Evolutionary conservation across 441 rosid genomes (phyloP).

Genomic region (Brassica hybrid): DNA sequence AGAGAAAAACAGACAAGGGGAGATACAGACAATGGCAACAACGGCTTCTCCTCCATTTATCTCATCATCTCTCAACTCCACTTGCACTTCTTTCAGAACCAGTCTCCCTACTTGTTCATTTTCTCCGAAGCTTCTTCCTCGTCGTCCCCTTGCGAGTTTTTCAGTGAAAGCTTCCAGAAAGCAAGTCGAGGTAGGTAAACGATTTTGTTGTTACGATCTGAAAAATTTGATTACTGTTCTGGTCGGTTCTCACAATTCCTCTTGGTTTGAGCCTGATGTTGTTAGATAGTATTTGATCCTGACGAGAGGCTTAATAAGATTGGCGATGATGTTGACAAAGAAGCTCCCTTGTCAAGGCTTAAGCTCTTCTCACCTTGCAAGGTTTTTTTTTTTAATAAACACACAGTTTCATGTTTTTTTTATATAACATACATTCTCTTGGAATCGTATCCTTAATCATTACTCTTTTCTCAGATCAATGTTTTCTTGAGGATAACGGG

Average conservation of each 20-base stretch:
- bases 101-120: conserved; percentile 32
- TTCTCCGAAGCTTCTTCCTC: conserved; percentile 34
- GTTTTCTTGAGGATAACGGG: conserved; percentile 89
- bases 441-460: not conserved
- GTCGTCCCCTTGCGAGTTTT: conserved; percentile 43
- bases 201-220: not conserved
- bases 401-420: not conserved
- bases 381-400: conserved; percentile 44
- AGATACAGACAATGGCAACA: conserved; percentile 29
- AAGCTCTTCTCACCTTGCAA: conserved; percentile 95
- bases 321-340: conserved; percentile 76
- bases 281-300: conserved; percentile 84
- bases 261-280: not conserved
- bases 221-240: not conserved
- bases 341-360: conserved; percentile 92
- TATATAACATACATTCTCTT: not conserved
- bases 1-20: conserved; percentile 8
- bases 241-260: not conserved
- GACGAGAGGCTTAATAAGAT: conserved; percentile 78
- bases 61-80: conserved; percentile 38
- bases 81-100: conserved; percentile 42
- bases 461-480: conserved; percentile 60
- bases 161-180: conserved; percentile 56
- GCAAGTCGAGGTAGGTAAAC: conserved; percentile 59
- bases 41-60: conserved; percentile 36